Conservation (phyloP, 129 eudicot genomes). For the Solidago caesia region DNA sequence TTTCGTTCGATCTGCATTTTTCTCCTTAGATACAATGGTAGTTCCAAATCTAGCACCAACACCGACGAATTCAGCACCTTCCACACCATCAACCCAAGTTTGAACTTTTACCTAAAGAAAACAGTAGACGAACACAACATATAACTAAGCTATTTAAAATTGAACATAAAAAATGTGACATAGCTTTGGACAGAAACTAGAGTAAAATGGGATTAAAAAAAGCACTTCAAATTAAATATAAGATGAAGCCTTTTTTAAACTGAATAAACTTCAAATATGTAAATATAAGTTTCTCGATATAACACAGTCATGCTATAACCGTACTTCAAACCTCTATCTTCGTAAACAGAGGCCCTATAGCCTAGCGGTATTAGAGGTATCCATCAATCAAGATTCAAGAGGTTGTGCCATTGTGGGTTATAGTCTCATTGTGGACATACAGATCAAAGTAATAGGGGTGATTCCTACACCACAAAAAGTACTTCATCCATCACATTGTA, state of each 20-base stretch:
- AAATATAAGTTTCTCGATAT: not conserved
- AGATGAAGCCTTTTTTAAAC: not conserved
- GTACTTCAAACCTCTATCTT: not conserved
- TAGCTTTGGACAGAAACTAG: no score
- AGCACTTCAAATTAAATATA: not conserved
- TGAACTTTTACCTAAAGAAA: conserved; percentile 77
- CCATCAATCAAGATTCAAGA: no score
- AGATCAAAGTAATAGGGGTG: no score
- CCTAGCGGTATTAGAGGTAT: no score
- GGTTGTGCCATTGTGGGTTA: no score
- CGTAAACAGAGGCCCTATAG: no score
- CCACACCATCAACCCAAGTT: conserved; percentile 78
- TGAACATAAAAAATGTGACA: no score
- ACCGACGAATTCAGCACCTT: conserved; percentile 67
- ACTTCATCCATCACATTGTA: no score
- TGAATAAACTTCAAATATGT: not conserved
- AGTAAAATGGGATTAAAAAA: no score
- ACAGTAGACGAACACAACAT: not conserved
- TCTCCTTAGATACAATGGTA: conserved; percentile 75
- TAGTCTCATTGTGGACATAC: no score
- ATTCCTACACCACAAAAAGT: no score
- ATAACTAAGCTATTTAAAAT: no score
- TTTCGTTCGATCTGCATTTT: conserved; percentile 62
- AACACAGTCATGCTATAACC: not conserved
- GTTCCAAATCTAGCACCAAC: conserved; percentile 95